Percentiles rank a stretch among this genome's conserved stretches.
These are phyloP conservation scores for Pelagophyceae sp. DNA, from an alignment of 352 stramenopile species.

Conservation along the genomic window DNA sequence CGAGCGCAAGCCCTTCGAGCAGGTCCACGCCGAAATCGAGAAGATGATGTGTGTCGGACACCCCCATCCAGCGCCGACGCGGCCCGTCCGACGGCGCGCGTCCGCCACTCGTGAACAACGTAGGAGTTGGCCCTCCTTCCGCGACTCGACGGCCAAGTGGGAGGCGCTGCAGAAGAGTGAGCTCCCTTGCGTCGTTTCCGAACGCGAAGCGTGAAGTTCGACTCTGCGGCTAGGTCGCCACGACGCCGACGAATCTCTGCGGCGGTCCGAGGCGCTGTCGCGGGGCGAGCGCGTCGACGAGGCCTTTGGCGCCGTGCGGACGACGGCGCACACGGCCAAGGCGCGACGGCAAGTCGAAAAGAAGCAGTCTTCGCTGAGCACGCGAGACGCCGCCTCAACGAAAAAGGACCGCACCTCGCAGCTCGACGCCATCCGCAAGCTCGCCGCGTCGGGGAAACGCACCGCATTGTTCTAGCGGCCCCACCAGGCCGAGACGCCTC, in stretches of 20 bases:
- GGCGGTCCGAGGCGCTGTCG: too few relatives aligned
- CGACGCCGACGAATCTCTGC: too few relatives aligned
- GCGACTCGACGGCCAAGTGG: background rate
- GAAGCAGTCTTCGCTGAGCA: background rate
- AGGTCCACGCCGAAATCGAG: slow-evolving; percentile 7
- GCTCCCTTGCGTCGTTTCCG: too few relatives aligned
- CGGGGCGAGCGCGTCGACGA: background rate
- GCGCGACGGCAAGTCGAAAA: background rate
- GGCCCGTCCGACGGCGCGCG: too few relatives aligned
- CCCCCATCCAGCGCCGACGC: too few relatives aligned
- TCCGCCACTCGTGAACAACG: too few relatives aligned
- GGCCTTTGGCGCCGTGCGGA: background rate
- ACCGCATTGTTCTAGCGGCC: too few relatives aligned
- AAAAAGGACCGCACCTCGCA: background rate
- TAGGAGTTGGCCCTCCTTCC: background rate
- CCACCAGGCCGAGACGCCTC: too few relatives aligned
- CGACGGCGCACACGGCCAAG: background rate
- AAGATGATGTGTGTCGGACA: slow-evolving; percentile 20
- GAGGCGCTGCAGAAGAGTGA: background rate
- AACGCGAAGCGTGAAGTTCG: too few relatives aligned
- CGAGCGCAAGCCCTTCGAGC: background rate
- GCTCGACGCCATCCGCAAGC: background rate
- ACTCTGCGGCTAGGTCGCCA: too few relatives aligned
- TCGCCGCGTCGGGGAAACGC: background rate
- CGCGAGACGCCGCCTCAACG: background rate